Percentiles rank a stretch among this genome's conserved stretches.
These are phyloP conservation scores for Paracamarosporium sp. DNA, from an alignment of 2,329 filamentous ascomycete genomes.

Conservation along the genomic window DNA sequence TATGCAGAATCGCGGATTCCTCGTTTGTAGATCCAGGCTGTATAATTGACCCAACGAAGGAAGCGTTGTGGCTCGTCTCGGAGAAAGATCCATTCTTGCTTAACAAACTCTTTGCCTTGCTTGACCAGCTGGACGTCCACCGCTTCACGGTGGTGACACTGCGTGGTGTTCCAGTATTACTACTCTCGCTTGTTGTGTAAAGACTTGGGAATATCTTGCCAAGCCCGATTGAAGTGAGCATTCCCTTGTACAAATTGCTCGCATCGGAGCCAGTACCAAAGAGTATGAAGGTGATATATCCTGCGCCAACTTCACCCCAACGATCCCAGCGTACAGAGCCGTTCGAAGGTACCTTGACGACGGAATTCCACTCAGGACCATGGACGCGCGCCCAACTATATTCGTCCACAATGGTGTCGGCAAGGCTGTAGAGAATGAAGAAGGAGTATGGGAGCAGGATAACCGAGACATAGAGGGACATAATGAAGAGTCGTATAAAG, in stretches of 20 bases:
- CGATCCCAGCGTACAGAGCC: constrained; percentile 60
- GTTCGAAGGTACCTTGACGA: constrained; percentile 55
- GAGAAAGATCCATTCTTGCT: constrained; percentile 25
- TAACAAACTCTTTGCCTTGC: constrained; percentile 34
- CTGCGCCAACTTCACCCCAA: constrained; percentile 63
- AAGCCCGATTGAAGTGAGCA: constrained; percentile 30
- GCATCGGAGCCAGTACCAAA: constrained; percentile 71
- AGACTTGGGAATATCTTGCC: constrained; percentile 40
- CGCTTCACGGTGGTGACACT: constrained; percentile 21
- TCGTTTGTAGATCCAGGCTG: constrained; percentile 15
- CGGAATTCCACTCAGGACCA: constrained; percentile 55
- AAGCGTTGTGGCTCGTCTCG: constrained; percentile 16
- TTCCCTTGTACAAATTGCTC: constrained; percentile 34
- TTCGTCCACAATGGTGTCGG: constrained; percentile 36
- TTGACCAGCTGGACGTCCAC: constrained; percentile 24
- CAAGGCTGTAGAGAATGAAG: constrained; percentile 54
- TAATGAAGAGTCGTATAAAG: constrained; percentile 67
- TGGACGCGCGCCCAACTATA: constrained; percentile 65
- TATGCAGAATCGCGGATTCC: neutral
- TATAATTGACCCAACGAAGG: constrained; percentile 20
- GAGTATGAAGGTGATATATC: constrained; percentile 65
- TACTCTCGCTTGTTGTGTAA: constrained; percentile 23
- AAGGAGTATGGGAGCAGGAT: constrained; percentile 60
- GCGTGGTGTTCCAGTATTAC: constrained; percentile 18
- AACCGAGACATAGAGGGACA: constrained; percentile 59